A percentile compares a stretch with the other conserved stretches of the same genome.
phyloP scores from a whole-genome alignment of 495 filamentous ascomycete species.

The Podospora australis region DNA sequence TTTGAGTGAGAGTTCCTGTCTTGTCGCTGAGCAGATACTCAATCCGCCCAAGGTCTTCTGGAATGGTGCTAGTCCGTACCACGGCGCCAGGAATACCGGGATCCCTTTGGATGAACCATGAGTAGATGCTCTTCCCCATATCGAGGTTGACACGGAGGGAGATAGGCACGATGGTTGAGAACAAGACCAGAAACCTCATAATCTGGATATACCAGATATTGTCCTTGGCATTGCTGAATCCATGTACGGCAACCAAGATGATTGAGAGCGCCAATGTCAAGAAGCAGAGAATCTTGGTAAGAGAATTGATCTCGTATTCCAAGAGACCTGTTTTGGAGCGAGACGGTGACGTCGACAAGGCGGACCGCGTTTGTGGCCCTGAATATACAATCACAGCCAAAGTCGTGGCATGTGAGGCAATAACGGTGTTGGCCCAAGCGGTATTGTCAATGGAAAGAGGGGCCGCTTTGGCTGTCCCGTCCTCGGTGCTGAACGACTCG shows the following conservation, averaged over 20 bases:
- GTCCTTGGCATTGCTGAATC: conserved; percentile 59
- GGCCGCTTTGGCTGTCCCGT: conserved; percentile 43
- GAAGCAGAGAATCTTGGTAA: conserved; percentile 94
- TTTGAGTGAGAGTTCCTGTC: conserved; percentile 94
- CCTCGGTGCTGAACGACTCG: conserved; percentile 22
- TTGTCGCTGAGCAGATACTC: conserved; percentile 97
- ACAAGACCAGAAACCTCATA: conserved; percentile 93
- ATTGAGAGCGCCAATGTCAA: conserved; percentile 83
- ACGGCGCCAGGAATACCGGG: conserved; percentile 84
- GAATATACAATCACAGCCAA: conserved; percentile 90
- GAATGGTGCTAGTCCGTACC: conserved; percentile 93
- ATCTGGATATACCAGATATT: conserved; percentile 88
- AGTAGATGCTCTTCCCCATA: conserved; percentile 94
- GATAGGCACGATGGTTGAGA: conserved; percentile 97
- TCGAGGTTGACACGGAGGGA: conserved; percentile 93
- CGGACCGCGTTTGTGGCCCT: conserved; percentile 87
- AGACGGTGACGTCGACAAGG: conserved; percentile 84
- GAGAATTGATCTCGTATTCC: conserved; percentile 92
- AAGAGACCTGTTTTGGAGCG: conserved; percentile 88
- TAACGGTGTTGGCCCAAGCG: conserved; percentile 96
- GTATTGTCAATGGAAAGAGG: conserved; percentile 94
- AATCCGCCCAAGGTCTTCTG: conserved; percentile 90
- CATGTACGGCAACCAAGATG: conserved; percentile 80
- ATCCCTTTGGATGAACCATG: conserved; percentile 90
- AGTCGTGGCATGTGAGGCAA: conserved; percentile 84